A percentile compares a stretch with the other conserved stretches of the same genome.
These are phyloP conservation scores for Crithidia acanthocephali DNA, from an alignment of 208 protist genomes.

Conservation along the genomic window DNA sequence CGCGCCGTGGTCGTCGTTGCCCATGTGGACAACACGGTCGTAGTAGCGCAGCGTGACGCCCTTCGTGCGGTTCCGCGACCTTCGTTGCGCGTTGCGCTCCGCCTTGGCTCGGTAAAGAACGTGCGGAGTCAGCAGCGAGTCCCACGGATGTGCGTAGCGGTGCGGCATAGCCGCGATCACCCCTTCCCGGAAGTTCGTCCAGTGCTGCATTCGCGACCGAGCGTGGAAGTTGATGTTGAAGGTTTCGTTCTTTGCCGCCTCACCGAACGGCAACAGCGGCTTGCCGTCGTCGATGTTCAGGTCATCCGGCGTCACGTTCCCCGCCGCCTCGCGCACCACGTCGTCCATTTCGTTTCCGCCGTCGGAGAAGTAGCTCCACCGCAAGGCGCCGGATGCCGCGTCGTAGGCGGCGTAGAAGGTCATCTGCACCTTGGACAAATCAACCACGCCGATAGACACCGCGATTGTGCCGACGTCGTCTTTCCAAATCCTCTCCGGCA, in stretches of 20 bases:
- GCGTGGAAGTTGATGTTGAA: slow-evolving; percentile 8
- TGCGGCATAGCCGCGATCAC: slow-evolving; percentile 84
- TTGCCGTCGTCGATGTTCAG: slow-evolving; percentile 12
- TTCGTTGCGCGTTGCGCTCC: slow-evolving; percentile 23
- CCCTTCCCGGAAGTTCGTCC: slow-evolving; percentile 78
- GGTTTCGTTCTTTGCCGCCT: background rate
- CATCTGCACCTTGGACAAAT: slow-evolving; percentile 32
- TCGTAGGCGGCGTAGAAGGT: slow-evolving; percentile 81
- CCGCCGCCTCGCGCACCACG: slow-evolving; percentile 49
- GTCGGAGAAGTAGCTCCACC: slow-evolving; percentile 84
- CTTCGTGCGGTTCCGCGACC: slow-evolving; percentile 17
- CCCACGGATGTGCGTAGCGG: slow-evolving; percentile 84
- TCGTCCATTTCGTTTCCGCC: slow-evolving; percentile 68
- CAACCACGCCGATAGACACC: slow-evolving; percentile 48
- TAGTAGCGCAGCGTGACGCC: slow-evolving; percentile 63
- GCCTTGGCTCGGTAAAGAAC: slow-evolving; percentile 71
- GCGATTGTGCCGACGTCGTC: slow-evolving; percentile 80
- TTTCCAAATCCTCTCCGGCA: slow-evolving; percentile 75
- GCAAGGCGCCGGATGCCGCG: slow-evolving; percentile 56
- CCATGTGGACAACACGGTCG: slow-evolving; percentile 68
- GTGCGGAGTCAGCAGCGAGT: slow-evolving; percentile 70
- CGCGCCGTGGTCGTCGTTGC: slow-evolving; percentile 71
- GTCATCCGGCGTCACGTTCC: background rate
- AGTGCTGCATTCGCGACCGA: slow-evolving; percentile 61
- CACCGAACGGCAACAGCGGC: slow-evolving; percentile 9